A percentile compares a stretch with the other conserved stretches of the same genome.
phyloP scores from a whole-genome alignment of 495 filamentous ascomycete genomes.

The Podospora bellae-mahoneyi region DNA sequence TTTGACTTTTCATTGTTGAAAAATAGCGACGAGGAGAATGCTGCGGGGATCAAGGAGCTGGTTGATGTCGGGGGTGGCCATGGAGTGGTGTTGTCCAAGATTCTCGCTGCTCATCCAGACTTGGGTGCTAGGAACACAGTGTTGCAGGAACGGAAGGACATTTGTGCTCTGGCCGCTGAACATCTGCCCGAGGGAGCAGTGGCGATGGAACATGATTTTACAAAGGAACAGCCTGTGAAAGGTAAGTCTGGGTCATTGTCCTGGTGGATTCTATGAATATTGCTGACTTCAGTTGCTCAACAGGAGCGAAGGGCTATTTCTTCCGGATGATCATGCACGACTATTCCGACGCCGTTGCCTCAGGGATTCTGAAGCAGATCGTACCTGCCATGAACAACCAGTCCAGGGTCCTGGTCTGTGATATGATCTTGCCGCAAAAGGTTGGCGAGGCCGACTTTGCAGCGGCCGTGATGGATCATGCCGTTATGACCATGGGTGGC shows the following conservation, averaged over 20 bases:
- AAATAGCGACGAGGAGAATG: slow-evolving; percentile 14
- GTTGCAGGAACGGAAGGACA: slow-evolving; percentile 22
- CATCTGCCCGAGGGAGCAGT: slow-evolving; percentile 16
- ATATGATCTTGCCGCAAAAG: slow-evolving; percentile 31
- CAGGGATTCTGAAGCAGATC: slow-evolving; percentile 44
- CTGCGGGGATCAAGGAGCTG: slow-evolving; percentile 19
- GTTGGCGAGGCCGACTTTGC: slow-evolving; percentile 18
- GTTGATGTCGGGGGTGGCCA: slow-evolving; percentile 26
- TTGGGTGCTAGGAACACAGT: slow-evolving; percentile 15
- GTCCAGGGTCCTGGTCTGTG: slow-evolving; percentile 30
- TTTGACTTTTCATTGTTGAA: slow-evolving; percentile 23
- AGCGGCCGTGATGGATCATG: slow-evolving; percentile 27
- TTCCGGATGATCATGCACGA: slow-evolving; percentile 54
- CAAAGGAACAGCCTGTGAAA: slow-evolving; percentile 20
- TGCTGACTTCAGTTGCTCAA: not conserved
- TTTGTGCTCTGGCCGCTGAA: slow-evolving; percentile 19
- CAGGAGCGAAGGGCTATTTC: slow-evolving; percentile 37
- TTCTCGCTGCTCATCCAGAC: slow-evolving; percentile 17
- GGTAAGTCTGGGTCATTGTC: slow-evolving; percentile 13
- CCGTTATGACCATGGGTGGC: slow-evolving; percentile 31
- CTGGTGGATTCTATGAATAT: not conserved
- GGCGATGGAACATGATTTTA: slow-evolving; percentile 22
- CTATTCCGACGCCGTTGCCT: slow-evolving; percentile 39
- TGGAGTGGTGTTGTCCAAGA: slow-evolving; percentile 23
- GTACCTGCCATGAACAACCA: slow-evolving; percentile 35